Conservation (phyloP, 2,329 filamentous ascomycete genomes). For the Tothia fuscella region DNA sequence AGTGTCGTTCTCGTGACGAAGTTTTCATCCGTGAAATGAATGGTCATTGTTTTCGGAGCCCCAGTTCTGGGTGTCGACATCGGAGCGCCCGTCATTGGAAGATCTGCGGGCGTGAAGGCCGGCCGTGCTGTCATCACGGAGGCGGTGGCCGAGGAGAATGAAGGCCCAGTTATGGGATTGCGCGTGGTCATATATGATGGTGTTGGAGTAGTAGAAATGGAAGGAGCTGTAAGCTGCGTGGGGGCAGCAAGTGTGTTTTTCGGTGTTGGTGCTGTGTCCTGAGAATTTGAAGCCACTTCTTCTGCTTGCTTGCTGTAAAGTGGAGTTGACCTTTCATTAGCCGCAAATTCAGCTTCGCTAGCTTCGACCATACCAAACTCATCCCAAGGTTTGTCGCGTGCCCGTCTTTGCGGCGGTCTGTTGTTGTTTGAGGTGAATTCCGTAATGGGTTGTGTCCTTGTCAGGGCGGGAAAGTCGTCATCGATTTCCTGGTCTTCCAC, state of each 20-base stretch:
- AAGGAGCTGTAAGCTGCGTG: constrained; percentile 17
- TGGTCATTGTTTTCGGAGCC: constrained; percentile 56
- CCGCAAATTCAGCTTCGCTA: constrained; percentile 52
- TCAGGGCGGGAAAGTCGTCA: constrained; percentile 70
- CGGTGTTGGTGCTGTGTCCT: constrained; percentile 20
- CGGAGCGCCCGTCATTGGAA: constrained; percentile 29
- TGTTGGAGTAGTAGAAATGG: constrained; percentile 11
- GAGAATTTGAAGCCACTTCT: constrained; percentile 13
- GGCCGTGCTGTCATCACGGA: constrained; percentile 31
- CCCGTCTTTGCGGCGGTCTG: constrained; percentile 48
- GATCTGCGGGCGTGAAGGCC: constrained; percentile 24
- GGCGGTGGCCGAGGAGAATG: constrained; percentile 31
- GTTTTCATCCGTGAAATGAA: constrained; percentile 60
- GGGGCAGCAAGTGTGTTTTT: constrained; percentile 15
- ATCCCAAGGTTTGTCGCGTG: constrained; percentile 66
- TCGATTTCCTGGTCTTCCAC: constrained; percentile 77
- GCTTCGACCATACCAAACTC: constrained; percentile 73
- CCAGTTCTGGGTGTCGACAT: constrained; percentile 46
- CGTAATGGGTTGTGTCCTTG: constrained; percentile 59
- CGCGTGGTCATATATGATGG: constrained; percentile 27
- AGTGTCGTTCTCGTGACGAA: constrained; percentile 60
- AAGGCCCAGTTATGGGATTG: constrained; percentile 39
- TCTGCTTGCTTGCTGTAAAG: constrained; percentile 47
- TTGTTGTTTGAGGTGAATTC: constrained; percentile 74
- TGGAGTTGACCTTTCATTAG: constrained; percentile 58